Conservation (phyloP, 106 monocot species). For the Dendrobium officinale region DNA sequence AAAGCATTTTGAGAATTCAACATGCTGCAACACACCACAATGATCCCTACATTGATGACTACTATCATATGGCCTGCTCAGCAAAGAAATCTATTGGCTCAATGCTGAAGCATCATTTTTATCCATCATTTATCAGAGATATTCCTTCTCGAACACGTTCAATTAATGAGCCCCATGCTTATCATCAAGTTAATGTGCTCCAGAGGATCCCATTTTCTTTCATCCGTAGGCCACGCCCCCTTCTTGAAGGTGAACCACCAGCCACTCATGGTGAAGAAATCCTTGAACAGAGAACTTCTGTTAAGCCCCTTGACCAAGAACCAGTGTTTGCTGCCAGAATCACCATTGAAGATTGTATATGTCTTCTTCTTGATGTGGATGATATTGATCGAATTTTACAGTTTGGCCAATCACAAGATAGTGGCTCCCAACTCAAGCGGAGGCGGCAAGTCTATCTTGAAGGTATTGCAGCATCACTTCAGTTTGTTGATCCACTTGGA, state of each 20-base stretch:
- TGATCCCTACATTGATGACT: conserved; percentile 83
- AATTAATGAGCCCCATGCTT: conserved; percentile 45
- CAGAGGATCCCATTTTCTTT: conserved; percentile 66
- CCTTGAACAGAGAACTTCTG: conserved; percentile 40
- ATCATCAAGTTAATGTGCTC: conserved; percentile 56
- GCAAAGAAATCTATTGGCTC: conserved; percentile 45
- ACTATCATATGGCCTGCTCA: conserved; percentile 86
- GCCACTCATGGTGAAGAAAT: conserved; percentile 14
- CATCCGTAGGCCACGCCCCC: conserved; percentile 63
- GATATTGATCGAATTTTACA: conserved; percentile 77
- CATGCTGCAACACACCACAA: conserved; percentile 62
- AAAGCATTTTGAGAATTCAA: conserved; percentile 76
- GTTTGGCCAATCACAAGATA: conserved; percentile 52
- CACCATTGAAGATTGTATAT: conserved; percentile 76
- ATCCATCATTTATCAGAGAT: conserved; percentile 49
- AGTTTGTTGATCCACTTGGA: conserved; percentile 82
- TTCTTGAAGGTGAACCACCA: conserved; percentile 54
- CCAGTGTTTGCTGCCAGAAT: conserved; percentile 77
- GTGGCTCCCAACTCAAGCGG: conserved; percentile 54
- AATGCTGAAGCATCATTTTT: conserved; percentile 47
- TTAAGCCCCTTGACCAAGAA: conserved; percentile 78
- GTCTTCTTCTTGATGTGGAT: conserved; percentile 84
- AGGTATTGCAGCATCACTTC: conserved; percentile 79
- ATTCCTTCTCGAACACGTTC: conserved; percentile 41
- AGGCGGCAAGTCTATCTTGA: conserved; percentile 61